Evolutionary conservation across 116 monocot species (phyloP).

Genomic region (Zostera marina): DNA sequence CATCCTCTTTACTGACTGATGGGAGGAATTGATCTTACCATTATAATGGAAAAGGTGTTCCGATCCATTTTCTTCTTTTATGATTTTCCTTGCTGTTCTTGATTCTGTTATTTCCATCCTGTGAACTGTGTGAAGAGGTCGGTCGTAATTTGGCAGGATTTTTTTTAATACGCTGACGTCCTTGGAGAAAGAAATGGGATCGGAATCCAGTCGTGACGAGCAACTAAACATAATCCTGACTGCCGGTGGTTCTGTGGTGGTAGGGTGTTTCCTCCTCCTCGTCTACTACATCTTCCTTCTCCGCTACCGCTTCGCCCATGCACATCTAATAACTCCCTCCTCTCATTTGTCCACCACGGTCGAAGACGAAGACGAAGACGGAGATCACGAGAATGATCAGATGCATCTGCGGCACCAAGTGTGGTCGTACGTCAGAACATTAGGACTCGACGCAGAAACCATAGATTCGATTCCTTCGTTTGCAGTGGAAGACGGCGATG

Average conservation of each 20-base stretch:
- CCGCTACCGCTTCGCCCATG: conserved; percentile 5
- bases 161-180: too few relatives aligned
- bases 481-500: conserved; percentile 20
- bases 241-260: background rate
- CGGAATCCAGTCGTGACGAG: background rate
- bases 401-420: conserved; percentile 26
- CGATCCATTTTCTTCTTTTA: too few relatives aligned
- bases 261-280: background rate
- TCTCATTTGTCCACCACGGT: background rate
- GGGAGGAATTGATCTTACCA: too few relatives aligned
- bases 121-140: too few relatives aligned
- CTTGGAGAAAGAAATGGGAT: too few relatives aligned
- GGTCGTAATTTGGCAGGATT: too few relatives aligned
- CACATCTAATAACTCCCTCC: background rate
- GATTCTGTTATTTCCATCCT: too few relatives aligned
- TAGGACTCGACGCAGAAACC: conserved; percentile 47
- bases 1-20: too few relatives aligned
- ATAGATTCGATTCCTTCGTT: conserved; percentile 44
- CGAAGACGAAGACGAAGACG: background rate
- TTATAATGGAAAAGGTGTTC: too few relatives aligned
- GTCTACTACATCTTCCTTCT: conserved; percentile 3
- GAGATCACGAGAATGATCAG: background rate
- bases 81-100: too few relatives aligned
- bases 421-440: conserved; percentile 63
- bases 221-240: background rate